Evolutionary conservation across 768 basidiomycete species (phyloP).

Genomic region (Lentinula sp.): DNA sequence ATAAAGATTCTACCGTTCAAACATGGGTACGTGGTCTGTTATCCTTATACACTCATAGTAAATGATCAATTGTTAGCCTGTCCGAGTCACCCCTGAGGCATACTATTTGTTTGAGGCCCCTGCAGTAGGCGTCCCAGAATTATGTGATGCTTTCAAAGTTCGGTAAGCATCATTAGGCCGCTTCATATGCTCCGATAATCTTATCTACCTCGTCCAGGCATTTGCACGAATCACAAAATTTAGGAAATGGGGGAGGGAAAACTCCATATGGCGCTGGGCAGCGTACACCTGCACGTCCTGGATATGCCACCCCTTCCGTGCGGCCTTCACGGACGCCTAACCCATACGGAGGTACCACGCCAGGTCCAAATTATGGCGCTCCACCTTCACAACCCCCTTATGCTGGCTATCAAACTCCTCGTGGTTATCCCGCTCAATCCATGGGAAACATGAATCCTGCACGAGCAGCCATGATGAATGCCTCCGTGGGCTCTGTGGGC

Average conservation of each 20-base stretch:
- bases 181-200: conserved; percentile 5
- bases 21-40: conserved; percentile 66
- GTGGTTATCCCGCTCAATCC: conserved; percentile 34
- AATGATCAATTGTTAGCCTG: conserved; percentile 45
- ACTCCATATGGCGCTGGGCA: conserved; percentile 73
- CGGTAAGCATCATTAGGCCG: conserved; percentile 32
- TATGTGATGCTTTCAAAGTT: conserved; percentile 97
- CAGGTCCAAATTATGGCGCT: conserved; percentile 19
- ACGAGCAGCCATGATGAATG: conserved; percentile 61
- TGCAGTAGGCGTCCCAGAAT: conserved; percentile 84
- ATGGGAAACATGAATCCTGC: conserved; percentile 57
- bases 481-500: conserved; percentile 26
- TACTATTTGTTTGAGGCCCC: conserved; percentile 89
- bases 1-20: conserved; percentile 83
- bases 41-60: conserved; percentile 5
- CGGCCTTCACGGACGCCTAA: conserved; percentile 78
- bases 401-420: conserved; percentile 44
- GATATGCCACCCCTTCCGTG: conserved; percentile 72
- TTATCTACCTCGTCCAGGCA: conserved; percentile 39
- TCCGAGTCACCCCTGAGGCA: conserved; percentile 82
- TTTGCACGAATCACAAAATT: conserved; percentile 70
- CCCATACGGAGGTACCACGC: conserved; percentile 54
- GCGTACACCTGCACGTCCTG: conserved; percentile 74
- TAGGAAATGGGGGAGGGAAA: conserved; percentile 55
- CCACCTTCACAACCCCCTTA: conserved; percentile 27